phyloP scores from a whole-genome alignment of 441 rosid genomes.

The Francoa sonchifolia region DNA sequence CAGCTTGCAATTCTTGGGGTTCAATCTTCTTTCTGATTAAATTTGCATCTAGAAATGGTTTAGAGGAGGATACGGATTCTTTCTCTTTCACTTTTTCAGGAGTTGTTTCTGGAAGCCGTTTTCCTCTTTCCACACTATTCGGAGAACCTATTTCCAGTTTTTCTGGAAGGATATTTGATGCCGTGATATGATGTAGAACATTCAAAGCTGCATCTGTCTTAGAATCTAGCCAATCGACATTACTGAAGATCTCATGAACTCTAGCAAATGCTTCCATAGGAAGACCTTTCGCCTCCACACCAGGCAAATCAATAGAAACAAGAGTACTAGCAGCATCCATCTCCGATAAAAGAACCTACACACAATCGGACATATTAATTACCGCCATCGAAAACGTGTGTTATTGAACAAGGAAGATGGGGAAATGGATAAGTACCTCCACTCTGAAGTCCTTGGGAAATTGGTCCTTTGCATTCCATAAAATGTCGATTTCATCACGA shows the following conservation, averaged over 20 bases:
- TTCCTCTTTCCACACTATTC: constrained; percentile 23
- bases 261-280: constrained; percentile 75
- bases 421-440: constrained; percentile 39
- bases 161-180: constrained; percentile 38
- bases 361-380: constrained; percentile 19
- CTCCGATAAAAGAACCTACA: constrained; percentile 79
- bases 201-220: constrained; percentile 43
- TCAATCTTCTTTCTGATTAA: constrained; percentile 28
- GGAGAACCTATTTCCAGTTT: constrained; percentile 32
- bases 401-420: constrained; percentile 3
- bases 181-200: constrained; percentile 43
- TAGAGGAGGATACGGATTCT: constrained; percentile 14
- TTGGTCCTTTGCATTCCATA: constrained; percentile 60
- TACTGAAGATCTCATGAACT: constrained; percentile 62
- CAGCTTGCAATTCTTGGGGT: constrained; percentile 28
- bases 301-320: constrained; percentile 41
- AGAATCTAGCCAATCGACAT: constrained; percentile 54
- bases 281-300: constrained; percentile 58
- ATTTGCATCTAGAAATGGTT: constrained; percentile 24
- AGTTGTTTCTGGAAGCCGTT: constrained; percentile 21
- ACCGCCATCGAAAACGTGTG: constrained; percentile 5
- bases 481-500: constrained; percentile 64
- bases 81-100: constrained; percentile 30
- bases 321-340: constrained; percentile 47
- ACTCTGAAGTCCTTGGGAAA: constrained; percentile 74